These are phyloP conservation scores for Pythium aristosporum DNA, from an alignment of 352 stramenopile species.

Conservation along the genomic window DNA sequence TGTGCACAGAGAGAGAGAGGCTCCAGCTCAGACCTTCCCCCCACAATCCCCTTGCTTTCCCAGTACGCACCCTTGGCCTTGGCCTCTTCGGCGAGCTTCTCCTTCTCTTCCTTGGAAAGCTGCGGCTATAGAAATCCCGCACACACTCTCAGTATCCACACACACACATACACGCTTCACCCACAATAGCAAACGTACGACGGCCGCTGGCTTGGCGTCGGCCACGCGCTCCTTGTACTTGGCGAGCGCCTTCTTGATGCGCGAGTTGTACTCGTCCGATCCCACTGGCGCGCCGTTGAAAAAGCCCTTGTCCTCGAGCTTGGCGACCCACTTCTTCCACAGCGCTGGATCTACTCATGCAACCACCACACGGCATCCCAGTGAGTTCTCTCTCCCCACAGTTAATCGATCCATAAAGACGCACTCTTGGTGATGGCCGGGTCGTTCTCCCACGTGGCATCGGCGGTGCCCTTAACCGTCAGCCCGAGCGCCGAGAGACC, in stretches of 20 bases:
- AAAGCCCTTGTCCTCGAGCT: conserved; percentile 85
- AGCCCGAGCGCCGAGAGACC: conserved; percentile 63
- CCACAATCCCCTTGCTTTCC: no score
- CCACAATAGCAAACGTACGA: no score
- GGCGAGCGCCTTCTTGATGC: conserved; percentile 69
- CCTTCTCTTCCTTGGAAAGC: conserved; percentile 68
- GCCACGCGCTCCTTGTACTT: conserved; percentile 90
- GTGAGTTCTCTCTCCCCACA: neutral
- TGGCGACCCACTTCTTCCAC: conserved; percentile 87
- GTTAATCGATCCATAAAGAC: neutral
- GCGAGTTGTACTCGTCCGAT: conserved; percentile 57
- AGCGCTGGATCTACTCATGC: conserved; percentile 59
- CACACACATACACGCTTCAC: no score
- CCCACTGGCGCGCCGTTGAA: conserved; percentile 63
- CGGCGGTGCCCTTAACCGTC: conserved; percentile 34
- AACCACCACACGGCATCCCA: neutral
- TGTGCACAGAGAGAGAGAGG: neutral
- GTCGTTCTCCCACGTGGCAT: conserved; percentile 38
- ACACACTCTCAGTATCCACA: no score
- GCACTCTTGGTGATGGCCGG: conserved; percentile 75
- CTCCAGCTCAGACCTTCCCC: no score
- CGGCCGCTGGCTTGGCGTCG: conserved; percentile 49
- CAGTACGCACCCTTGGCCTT: conserved; percentile 45
- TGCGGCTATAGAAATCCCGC: conserved; percentile 25
- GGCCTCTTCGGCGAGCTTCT: conserved; percentile 70